phyloP scores from a whole-genome alignment of 371 early-diverging fungal genomes.

The Mortierella sp. region DNA sequence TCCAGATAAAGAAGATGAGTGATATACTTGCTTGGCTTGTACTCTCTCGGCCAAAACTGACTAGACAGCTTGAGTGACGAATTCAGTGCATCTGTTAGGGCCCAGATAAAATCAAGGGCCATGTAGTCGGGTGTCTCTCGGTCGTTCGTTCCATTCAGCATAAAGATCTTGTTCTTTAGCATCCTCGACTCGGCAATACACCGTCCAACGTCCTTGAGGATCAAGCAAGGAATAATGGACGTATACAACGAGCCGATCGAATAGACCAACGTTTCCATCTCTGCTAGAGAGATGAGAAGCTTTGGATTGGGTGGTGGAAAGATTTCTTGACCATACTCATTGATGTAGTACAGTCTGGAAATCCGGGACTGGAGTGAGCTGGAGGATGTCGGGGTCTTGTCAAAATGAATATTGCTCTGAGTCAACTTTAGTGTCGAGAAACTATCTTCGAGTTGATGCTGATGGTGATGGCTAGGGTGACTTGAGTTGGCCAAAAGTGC shows the following conservation, averaged over 20 bases:
- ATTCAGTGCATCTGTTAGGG: slow-evolving; percentile 75
- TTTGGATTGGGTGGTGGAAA: slow-evolving; percentile 74
- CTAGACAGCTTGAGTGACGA: slow-evolving; percentile 54
- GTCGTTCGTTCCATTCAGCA: slow-evolving; percentile 77
- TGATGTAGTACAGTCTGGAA: slow-evolving; percentile 73
- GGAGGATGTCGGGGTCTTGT: slow-evolving; percentile 33
- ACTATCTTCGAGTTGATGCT: slow-evolving; percentile 32
- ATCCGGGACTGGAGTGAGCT: slow-evolving; percentile 58
- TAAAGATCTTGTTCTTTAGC: slow-evolving; percentile 68
- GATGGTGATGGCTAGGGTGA: slow-evolving; percentile 12
- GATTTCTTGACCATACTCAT: slow-evolving; percentile 75
- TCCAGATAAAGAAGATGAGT: slow-evolving; percentile 75
- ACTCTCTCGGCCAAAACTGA: slow-evolving; percentile 49
- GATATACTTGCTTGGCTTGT: slow-evolving; percentile 69
- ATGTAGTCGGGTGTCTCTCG: slow-evolving; percentile 77
- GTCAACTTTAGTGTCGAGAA: slow-evolving; percentile 46
- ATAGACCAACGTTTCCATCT: slow-evolving; percentile 68
- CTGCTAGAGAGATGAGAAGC: slow-evolving; percentile 59
- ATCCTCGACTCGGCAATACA: slow-evolving; percentile 65
- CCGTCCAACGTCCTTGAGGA: slow-evolving; percentile 73
- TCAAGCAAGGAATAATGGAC: slow-evolving; percentile 76
- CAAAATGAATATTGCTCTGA: slow-evolving; percentile 49
- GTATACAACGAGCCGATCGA: slow-evolving; percentile 82
- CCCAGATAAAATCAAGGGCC: slow-evolving; percentile 76
- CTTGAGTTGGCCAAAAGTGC: slow-evolving; percentile 18